Conservation (phyloP, 208 protist species). For the Angomonas ambiguus region DNA sequence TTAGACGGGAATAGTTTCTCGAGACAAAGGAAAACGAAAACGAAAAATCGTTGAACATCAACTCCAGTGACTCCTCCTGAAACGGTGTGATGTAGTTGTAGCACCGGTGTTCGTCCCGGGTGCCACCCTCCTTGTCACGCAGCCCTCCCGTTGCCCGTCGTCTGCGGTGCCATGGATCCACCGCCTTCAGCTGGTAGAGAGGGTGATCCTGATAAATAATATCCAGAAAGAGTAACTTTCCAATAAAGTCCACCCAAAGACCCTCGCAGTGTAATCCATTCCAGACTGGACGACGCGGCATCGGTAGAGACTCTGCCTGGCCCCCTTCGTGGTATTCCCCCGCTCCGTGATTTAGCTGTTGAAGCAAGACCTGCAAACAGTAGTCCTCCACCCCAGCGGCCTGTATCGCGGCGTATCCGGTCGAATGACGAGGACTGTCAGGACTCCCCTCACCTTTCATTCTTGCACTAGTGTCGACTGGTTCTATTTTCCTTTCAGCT, state of each 20-base stretch:
- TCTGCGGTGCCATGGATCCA: not conserved
- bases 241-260: conserved; percentile 54
- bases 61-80: not conserved
- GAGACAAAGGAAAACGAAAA: not conserved
- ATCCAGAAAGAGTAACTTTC: conserved; percentile 62
- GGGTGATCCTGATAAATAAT: conserved; percentile 15
- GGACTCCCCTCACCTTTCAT: not conserved
- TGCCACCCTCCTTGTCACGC: no score
- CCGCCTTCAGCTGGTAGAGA: conserved; percentile 13
- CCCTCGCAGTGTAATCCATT: conserved; percentile 73
- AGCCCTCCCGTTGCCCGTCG: not conserved
- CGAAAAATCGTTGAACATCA: not conserved
- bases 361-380: conserved; percentile 7
- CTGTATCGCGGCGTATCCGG: not conserved
- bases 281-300: conserved; percentile 23
- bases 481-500: no score
- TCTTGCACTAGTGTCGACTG: not conserved
- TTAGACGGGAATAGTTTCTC: not conserved
- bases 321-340: not conserved
- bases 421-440: not conserved
- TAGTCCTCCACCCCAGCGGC: conserved; percentile 2
- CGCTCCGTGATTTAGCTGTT: not conserved
- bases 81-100: not conserved
- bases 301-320: not conserved
- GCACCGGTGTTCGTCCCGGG: no score